Conservation (phyloP, 345 rosid genomes). For the Camelina neglecta region DNA sequence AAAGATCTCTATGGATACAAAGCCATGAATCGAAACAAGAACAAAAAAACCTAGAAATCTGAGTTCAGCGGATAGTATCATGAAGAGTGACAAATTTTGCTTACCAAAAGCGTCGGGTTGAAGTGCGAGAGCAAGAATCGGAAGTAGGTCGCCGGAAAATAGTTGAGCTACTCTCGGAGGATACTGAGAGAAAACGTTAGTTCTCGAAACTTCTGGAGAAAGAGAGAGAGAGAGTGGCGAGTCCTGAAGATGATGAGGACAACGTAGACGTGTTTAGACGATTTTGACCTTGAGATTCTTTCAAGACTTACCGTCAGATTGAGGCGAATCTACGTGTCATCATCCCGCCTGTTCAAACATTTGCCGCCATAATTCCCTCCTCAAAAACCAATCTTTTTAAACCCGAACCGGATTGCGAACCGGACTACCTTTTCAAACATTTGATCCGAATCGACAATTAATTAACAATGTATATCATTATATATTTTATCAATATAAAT, state of each 20-base stretch:
- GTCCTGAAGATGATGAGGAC: background rate
- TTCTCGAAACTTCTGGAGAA: too few relatives aligned
- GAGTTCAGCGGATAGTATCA: background rate
- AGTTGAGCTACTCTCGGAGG: background rate
- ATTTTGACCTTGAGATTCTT: background rate
- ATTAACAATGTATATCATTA: too few relatives aligned
- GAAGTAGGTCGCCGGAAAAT: background rate
- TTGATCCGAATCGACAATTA: too few relatives aligned
- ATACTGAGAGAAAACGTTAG: background rate
- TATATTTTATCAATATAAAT: too few relatives aligned
- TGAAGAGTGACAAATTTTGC: background rate
- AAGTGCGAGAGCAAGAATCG: background rate
- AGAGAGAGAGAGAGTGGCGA: too few relatives aligned
- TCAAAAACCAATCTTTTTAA: background rate
- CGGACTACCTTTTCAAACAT: too few relatives aligned
- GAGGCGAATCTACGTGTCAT: background rate
- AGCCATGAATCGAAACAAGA: background rate
- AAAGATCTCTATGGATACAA: background rate
- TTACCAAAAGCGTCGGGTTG: background rate
- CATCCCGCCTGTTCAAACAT: background rate
- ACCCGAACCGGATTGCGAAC: too few relatives aligned
- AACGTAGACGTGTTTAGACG: background rate
- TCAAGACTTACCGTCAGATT: background rate
- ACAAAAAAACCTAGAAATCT: background rate
- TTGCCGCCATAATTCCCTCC: background rate